Conservation (phyloP, 345 rosid genomes). For the Rhodamnia rubescens region DNA sequence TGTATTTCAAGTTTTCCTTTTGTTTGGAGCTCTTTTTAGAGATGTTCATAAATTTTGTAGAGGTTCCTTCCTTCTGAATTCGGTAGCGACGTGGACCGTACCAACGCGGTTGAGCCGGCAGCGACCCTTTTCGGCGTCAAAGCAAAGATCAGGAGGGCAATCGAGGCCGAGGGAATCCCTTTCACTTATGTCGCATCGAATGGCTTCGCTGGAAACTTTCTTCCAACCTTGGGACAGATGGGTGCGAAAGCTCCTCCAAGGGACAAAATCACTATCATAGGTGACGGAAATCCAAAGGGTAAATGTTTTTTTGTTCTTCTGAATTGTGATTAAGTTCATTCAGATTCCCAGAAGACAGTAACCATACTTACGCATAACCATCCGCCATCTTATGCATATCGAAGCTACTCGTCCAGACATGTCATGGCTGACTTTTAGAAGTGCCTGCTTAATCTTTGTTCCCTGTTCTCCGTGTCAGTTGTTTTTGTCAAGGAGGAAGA, state of each 20-base stretch:
- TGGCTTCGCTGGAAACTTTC: slow-evolving; percentile 9
- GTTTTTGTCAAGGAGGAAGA: slow-evolving; percentile 7
- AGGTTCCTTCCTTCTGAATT: slow-evolving; percentile 31
- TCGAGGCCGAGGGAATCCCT: slow-evolving; percentile 24
- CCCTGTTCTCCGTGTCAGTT: neutral
- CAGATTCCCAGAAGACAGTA: neutral
- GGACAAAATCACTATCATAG: slow-evolving; percentile 9
- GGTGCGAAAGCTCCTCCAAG: slow-evolving; percentile 6
- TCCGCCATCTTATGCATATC: neutral
- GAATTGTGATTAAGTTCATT: neutral
- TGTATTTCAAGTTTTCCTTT: neutral
- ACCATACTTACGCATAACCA: neutral
- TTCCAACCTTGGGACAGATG: slow-evolving; percentile 9
- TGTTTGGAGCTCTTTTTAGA: neutral
- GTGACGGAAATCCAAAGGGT: slow-evolving; percentile 20
- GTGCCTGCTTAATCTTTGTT: neutral
- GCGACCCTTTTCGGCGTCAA: neutral
- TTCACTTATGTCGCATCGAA: slow-evolving; percentile 15
- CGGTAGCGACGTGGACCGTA: slow-evolving; percentile 12
- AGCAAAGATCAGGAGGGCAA: slow-evolving; percentile 7
- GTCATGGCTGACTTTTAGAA: neutral
- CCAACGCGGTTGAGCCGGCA: slow-evolving; percentile 13
- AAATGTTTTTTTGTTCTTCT: neutral
- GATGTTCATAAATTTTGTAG: neutral
- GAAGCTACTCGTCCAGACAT: neutral